These are phyloP conservation scores for Moesziomyces aphidis DNA, from an alignment of 1,284 basidiomycete genomes.

Conservation along the genomic window DNA sequence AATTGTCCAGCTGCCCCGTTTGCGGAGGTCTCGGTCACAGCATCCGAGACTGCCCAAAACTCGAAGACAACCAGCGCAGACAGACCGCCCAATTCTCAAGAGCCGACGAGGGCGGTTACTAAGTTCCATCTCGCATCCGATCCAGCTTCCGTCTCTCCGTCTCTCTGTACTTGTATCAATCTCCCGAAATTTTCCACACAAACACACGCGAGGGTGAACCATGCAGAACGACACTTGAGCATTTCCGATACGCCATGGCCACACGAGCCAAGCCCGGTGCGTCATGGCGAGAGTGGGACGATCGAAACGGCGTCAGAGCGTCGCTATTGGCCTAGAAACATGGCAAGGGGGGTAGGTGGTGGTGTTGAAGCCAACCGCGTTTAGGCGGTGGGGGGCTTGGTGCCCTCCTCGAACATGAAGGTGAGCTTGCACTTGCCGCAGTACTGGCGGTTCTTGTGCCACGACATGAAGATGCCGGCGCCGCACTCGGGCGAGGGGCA, in stretches of 20 bases:
- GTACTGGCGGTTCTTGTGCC: conserved; percentile 68
- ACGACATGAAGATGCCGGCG: conserved; percentile 67
- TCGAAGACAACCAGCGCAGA: conserved; percentile 86
- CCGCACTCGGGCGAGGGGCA: conserved; percentile 75
- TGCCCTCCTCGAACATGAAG: conserved; percentile 67
- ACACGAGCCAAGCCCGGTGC: no score
- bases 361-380: conserved; percentile 1
- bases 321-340: conserved; percentile 36
- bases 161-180: conserved; percentile 18
- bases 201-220: conserved; percentile 16
- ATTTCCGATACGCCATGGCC: conserved; percentile 9
- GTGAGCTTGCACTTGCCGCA: conserved; percentile 68
- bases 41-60: conserved; percentile 93
- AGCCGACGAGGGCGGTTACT: conserved; percentile 42
- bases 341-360: conserved; percentile 4
- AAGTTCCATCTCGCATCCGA: neutral
- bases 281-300: neutral
- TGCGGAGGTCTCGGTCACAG: conserved; percentile 98
- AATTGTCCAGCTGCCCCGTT: conserved; percentile 88
- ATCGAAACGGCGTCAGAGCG: conserved; percentile 15
- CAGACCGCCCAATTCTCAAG: conserved; percentile 45
- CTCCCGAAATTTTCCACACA: neutral
- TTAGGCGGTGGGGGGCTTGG: conserved; percentile 61
- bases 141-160: neutral
- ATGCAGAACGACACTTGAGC: conserved; percentile 44